Conservation (phyloP, 2,329 filamentous ascomycete species). For the Penicillium sp. region DNA sequence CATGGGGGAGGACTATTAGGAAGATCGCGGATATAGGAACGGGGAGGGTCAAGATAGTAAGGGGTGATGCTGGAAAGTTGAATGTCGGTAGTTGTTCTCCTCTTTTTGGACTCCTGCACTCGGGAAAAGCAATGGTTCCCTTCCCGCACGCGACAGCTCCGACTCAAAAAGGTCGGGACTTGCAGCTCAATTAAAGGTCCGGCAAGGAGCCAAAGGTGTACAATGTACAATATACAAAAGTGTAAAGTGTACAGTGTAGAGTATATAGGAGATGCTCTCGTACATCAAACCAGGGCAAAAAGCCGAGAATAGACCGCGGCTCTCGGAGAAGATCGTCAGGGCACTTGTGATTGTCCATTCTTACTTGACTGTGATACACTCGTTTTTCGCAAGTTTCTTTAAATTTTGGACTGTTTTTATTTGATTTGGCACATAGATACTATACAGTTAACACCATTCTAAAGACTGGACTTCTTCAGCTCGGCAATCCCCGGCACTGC, state of each 20-base stretch:
- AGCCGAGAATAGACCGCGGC: constrained; percentile 29
- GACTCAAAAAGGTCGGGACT: background rate
- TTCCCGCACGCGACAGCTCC: constrained; percentile 4
- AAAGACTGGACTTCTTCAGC: constrained; percentile 18
- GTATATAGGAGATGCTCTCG: constrained; percentile 2
- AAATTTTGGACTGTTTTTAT: background rate
- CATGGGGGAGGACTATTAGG: constrained; percentile 23
- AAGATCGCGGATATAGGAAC: background rate
- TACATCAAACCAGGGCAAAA: constrained; percentile 5
- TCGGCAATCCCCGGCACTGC: constrained; percentile 17
- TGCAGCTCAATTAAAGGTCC: background rate
- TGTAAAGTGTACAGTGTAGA: background rate
- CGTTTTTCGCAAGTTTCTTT: too few species aligned
- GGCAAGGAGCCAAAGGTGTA: background rate
- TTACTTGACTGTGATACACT: too few species aligned
- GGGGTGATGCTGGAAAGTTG: background rate
- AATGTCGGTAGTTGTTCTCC: background rate
- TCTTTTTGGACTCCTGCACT: background rate
- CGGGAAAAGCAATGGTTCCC: constrained; percentile 11
- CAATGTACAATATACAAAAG: background rate
- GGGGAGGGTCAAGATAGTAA: background rate
- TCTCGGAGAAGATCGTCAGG: constrained; percentile 28
- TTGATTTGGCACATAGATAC: constrained; percentile 3
- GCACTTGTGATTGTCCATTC: constrained; percentile 27
- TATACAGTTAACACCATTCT: constrained; percentile 7